Evolutionary conservation across 345 rosid species (phyloP), one percentile per base, ranked within the genome.

Genomic region (Rubroshorea leprosula): DNA sequence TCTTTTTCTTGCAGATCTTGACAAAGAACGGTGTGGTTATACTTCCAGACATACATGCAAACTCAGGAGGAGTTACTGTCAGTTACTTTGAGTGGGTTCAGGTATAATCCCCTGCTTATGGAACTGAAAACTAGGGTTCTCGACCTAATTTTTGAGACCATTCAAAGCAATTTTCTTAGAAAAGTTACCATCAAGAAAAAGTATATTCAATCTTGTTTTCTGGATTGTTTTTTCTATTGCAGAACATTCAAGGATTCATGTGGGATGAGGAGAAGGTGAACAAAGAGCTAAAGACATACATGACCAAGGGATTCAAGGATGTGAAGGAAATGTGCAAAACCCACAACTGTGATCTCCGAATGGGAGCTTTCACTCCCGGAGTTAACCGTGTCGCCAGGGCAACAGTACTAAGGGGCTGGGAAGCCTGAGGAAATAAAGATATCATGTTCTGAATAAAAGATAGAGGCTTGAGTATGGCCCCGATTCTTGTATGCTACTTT

Each of bases 41-140:
- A 60, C 97, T 93, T 23, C 99, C 99, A 27, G 99, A 89, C 69
- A 89, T 89, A 58, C 84, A 82, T 72, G 91, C 99, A 17, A 93
- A 93, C 76, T 86, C 99, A 0, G 97, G 97, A 57, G 97, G 99
- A 67, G 99, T 93, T 18, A 89, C 97, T 5, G 97, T 93, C 44
- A 93, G 97, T 63, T 87, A 93, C 90, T 93, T 93, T 24, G 99
- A 93, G 72, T 93, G 96, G 99, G 99, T 89, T 69, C 96, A 88
- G 96, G 97, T 87, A 83, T 23, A n/a, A n/a, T n/a, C 25, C 35
- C 9, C 35, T 29, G 4, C 35, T 29, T 29, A n/a, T n/a, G n/a
- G n/a, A 35, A 35, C 3, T 8, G 8, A 27, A 27, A 27, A 35
- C n/a, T n/a, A n/a, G n/a, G n/a, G n/a, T n/a, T n/a, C n/a, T n/a